Percentiles rank a stretch among this genome's conserved stretches.
Conservation (phyloP, 108 stramenopile species). For the Nitzschia sp. region DNA sequence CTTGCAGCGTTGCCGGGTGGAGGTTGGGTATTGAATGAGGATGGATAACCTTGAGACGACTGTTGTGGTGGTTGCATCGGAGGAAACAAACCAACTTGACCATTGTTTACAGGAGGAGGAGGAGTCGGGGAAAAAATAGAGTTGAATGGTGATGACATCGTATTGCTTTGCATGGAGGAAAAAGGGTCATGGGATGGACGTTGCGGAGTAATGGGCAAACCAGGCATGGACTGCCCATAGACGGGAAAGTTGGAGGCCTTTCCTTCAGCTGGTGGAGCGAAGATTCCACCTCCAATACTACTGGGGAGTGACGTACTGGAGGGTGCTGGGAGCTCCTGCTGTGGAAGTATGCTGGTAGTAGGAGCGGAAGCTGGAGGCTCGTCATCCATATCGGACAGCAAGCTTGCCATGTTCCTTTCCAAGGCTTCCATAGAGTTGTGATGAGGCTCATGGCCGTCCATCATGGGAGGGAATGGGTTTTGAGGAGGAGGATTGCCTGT, state of each 20-base stretch:
- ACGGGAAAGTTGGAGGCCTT: neutral
- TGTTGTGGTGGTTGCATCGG: neutral
- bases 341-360: neutral
- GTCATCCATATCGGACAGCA: slow-evolving; percentile 38
- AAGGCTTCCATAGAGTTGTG: slow-evolving; percentile 27
- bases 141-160: slow-evolving; percentile 5
- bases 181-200: neutral
- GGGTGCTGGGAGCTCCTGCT: neutral
- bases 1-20: neutral
- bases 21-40: neutral
- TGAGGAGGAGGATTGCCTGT: neutral
- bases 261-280: neutral
- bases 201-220: slow-evolving; percentile 18
- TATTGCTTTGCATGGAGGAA: neutral
- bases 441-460: neutral
- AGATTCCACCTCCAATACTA: slow-evolving; percentile 3
- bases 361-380: neutral
- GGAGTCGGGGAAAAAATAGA: slow-evolving; percentile 17
- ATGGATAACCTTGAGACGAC: neutral
- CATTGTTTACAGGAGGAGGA: neutral
- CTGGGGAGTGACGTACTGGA: slow-evolving; percentile 1
- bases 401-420: slow-evolving; percentile 34
- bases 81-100: too few relatives aligned
- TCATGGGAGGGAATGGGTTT: neutral
- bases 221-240: neutral